A percentile compares a stretch with the other conserved stretches of the same genome.
Evolutionary conservation across 495 filamentous ascomycete species (phyloP).

Genomic region (Emericellopsis terricola): DNA sequence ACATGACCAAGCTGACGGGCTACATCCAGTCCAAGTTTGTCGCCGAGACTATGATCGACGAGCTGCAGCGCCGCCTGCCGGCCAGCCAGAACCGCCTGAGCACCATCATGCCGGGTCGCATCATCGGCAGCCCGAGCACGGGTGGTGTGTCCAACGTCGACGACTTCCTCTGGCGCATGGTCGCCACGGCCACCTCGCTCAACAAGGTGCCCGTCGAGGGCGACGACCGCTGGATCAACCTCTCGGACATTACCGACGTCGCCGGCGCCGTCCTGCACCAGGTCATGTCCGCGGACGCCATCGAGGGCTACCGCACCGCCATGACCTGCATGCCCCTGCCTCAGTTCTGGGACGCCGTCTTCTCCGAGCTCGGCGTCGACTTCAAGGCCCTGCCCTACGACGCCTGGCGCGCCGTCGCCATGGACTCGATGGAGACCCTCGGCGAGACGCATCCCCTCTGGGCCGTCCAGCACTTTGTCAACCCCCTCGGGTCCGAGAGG

Average conservation of each 20-base stretch:
- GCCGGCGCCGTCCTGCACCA: background rate
- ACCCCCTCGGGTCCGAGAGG: background rate
- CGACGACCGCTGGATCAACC: background rate
- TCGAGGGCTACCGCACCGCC: background rate
- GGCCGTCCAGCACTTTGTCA: conserved; percentile 2
- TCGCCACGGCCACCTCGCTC: conserved; percentile 1
- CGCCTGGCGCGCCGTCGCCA: background rate
- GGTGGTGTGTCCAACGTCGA: conserved; percentile 2
- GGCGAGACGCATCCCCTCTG: conserved; percentile 1
- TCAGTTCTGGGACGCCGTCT: background rate
- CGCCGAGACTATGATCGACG: background rate
- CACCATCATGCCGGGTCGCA: conserved; percentile 1
- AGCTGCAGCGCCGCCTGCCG: background rate
- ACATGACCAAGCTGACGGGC: background rate
- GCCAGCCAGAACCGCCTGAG: conserved; percentile 1
- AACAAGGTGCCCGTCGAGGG: background rate
- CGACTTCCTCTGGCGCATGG: conserved; percentile 1
- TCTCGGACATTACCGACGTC: background rate
- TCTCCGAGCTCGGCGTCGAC: conserved; percentile 1
- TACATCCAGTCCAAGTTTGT: conserved; percentile 3
- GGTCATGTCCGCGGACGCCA: background rate
- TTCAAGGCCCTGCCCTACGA: background rate
- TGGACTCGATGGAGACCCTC: background rate
- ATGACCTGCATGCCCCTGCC: background rate
- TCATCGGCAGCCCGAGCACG: background rate